phyloP scores from a whole-genome alignment of 176 grass and related monocot genomes.

The bread wheat (Triticum aestivum) region IWGSC_CS_RefSeq_v2.1 NC_057806.1:383387765-383388264 shows the following conservation, averaged over 20 bases:
- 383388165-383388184: neutral
- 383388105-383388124: too few relatives aligned
- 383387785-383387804: neutral
- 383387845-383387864: neutral
- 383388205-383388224: slow-evolving; percentile 11
- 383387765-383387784: neutral
- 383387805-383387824: neutral
- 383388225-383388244: slow-evolving; percentile 1
- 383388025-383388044: neutral
- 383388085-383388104: slow-evolving; percentile 10
- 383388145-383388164: neutral
- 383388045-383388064: neutral
- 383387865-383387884: slow-evolving; percentile 4
- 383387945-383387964: neutral
- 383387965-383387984: neutral
- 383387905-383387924: neutral
- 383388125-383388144: neutral
- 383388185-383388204: neutral
- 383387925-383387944: neutral
- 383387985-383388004: slow-evolving; percentile 1
- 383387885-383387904: slow-evolving; percentile 4
- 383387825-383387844: neutral
- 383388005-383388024: neutral
- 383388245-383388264: slow-evolving; percentile 16
- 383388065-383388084: neutral